A percentile compares a stretch with the other conserved stretches of the same genome.
Evolutionary conservation across 23 red algal species (phyloP).

Genomic region (Gracilariopsis chorda): DNA sequence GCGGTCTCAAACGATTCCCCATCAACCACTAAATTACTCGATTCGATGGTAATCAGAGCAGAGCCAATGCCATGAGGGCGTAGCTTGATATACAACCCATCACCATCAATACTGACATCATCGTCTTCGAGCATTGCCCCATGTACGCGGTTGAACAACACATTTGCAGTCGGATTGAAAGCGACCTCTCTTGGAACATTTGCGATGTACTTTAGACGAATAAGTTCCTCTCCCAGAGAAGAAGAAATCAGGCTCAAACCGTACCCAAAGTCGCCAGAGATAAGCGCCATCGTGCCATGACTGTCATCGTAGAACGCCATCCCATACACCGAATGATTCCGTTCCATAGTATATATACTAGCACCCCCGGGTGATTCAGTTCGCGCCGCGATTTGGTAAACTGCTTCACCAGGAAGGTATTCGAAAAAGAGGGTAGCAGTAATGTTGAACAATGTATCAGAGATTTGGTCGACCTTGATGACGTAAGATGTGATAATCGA

Average conservation of each 20-base stretch:
- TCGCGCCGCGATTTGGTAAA: not conserved
- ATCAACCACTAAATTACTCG: not conserved
- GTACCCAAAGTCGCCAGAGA: not conserved
- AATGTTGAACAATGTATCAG: slow-evolving; percentile 3
- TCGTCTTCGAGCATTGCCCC: not conserved
- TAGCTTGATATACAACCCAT: not conserved
- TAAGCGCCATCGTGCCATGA: not conserved
- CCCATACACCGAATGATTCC: not conserved
- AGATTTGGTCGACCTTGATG: not conserved
- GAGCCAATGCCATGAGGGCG: not conserved
- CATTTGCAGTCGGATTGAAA: not conserved
- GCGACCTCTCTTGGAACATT: not conserved
- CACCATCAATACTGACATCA: not conserved
- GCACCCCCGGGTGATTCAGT: not conserved
- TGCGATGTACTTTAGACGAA: not conserved
- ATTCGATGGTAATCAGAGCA: not conserved
- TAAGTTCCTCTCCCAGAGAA: not conserved
- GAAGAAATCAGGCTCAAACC: not conserved
- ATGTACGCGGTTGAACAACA: not conserved
- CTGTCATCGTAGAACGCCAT: slow-evolving; percentile 14
- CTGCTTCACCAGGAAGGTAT: not conserved
- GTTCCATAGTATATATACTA: not conserved
- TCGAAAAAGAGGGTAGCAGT: not conserved
- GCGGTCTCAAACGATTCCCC: slow-evolving; percentile 8
- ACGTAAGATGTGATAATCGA: not conserved